These are phyloP conservation scores for Suzukiozyma palmioleophila DNA, from an alignment of 1,139 yeast genomes.

Conservation along the genomic window DNA sequence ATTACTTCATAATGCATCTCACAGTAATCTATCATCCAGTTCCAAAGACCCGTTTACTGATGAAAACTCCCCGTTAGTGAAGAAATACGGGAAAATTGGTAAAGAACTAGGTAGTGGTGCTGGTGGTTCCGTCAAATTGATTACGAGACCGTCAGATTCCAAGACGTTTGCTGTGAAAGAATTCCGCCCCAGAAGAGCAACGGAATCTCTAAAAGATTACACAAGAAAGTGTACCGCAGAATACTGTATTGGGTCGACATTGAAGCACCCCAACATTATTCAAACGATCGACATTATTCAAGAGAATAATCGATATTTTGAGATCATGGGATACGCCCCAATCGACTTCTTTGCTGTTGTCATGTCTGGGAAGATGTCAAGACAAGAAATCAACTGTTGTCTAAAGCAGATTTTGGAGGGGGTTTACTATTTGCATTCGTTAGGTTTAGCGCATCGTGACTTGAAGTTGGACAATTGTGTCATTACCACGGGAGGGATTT, in stretches of 20 bases:
- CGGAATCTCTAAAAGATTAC: conserved; percentile 85
- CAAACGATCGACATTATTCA: conserved; percentile 90
- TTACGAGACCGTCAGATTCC: conserved; percentile 75
- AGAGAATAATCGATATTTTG: conserved; percentile 81
- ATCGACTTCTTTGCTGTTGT: conserved; percentile 95
- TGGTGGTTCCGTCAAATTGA: conserved; percentile 90
- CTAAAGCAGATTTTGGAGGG: conserved; percentile 85
- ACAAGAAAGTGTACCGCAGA: conserved; percentile 96
- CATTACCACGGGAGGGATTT: conserved; percentile 76
- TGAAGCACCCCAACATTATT: conserved; percentile 90
- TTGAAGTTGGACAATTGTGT: conserved; percentile 94
- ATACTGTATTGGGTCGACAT: conserved; percentile 92
- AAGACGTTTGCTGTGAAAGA: conserved; percentile 95
- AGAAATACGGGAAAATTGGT: conserved; percentile 86
- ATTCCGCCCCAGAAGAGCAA: conserved; percentile 79
- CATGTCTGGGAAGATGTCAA: conserved; percentile 91
- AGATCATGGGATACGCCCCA: conserved; percentile 97
- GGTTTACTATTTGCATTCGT: conserved; percentile 73
- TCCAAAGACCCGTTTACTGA: conserved; percentile 43
- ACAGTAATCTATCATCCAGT: conserved; percentile 17
- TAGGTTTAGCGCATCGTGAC: conserved; percentile 95
- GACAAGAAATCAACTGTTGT: conserved; percentile 83
- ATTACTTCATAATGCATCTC: conserved; percentile 37
- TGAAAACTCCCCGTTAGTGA: conserved; percentile 63
- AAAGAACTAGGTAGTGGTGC: conserved; percentile 95